These are phyloP conservation scores for Paspalum notatum DNA, from an alignment of 176 grass and related monocot species.

Conservation along the genomic window DNA sequence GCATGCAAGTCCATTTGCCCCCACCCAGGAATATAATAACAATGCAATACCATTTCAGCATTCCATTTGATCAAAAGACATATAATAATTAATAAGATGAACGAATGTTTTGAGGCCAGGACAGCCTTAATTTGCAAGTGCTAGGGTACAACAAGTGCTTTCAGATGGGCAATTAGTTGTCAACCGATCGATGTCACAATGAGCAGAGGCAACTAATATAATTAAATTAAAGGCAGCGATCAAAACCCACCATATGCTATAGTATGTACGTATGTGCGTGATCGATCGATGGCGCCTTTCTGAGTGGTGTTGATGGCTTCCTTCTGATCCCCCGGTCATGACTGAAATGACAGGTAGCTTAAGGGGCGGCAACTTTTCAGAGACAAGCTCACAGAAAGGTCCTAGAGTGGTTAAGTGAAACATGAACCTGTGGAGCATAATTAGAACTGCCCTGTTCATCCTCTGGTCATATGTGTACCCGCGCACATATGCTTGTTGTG, in stretches of 20 bases:
- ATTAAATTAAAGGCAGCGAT: constrained; percentile 9
- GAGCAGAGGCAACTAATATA: not conserved
- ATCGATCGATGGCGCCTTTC: not conserved
- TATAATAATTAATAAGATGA: too few species aligned
- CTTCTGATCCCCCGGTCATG: constrained; percentile 3
- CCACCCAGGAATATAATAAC: too few species aligned
- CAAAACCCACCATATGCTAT: constrained; percentile 27
- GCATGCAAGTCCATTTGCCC: not conserved
- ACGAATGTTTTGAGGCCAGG: not conserved
- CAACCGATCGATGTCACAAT: constrained; percentile 30
- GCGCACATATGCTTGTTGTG: not conserved
- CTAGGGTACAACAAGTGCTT: constrained; percentile 16
- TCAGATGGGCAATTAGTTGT: constrained; percentile 33
- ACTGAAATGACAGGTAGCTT: constrained; percentile 17
- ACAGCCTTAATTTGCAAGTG: constrained; percentile 10
- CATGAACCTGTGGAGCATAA: constrained; percentile 27
- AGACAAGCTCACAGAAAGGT: constrained; percentile 31
- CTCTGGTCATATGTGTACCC: not conserved
- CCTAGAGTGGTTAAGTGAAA: constrained; percentile 12
- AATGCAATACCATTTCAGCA: too few species aligned
- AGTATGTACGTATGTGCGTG: not conserved
- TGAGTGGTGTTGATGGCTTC: constrained; percentile 25
- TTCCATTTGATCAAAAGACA: too few species aligned
- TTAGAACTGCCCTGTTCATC: constrained; percentile 19
- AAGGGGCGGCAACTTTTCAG: constrained; percentile 22